Conservation (phyloP, 306 rosid genomes). For the Delonix regia region DNA sequence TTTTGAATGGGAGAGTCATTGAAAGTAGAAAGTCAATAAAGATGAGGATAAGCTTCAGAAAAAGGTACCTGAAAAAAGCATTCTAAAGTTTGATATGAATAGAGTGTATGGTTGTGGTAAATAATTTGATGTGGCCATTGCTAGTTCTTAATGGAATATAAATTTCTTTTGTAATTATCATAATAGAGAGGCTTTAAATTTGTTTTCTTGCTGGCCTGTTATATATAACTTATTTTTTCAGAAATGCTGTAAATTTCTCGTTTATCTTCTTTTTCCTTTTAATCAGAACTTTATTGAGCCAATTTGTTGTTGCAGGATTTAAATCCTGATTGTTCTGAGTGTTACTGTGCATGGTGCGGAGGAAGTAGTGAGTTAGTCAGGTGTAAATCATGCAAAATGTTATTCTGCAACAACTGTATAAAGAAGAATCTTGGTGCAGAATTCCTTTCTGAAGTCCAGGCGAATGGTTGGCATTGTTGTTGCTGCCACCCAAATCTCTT, state of each 20-base stretch:
- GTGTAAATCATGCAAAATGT: slow-evolving; percentile 67
- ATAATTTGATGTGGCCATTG: not conserved
- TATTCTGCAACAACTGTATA: slow-evolving; percentile 69
- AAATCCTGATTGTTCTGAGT: slow-evolving; percentile 59
- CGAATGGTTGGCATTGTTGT: slow-evolving; percentile 74
- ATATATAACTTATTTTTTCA: not conserved
- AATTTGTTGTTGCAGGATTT: slow-evolving; percentile 60
- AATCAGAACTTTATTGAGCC: slow-evolving; percentile 32
- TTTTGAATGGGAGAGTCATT: not conserved
- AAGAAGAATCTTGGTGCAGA: slow-evolving; percentile 71
- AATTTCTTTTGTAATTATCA: not conserved
- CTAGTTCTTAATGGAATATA: not conserved
- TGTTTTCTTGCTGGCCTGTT: not conserved
- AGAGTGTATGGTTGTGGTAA: not conserved
- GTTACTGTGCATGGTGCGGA: slow-evolving; percentile 88
- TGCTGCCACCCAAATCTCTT: slow-evolving; percentile 69
- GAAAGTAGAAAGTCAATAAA: not conserved
- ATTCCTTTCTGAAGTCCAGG: slow-evolving; percentile 55
- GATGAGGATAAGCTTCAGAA: not conserved
- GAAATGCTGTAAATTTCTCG: not conserved
- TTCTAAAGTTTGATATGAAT: slow-evolving; percentile 13
- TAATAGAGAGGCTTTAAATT: not conserved
- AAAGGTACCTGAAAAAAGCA: not conserved
- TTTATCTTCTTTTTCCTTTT: not conserved
- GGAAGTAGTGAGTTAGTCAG: slow-evolving; percentile 55